Conservation (phyloP, 1,139 yeast species). For the Suhomyces coccinellae region DNA sequence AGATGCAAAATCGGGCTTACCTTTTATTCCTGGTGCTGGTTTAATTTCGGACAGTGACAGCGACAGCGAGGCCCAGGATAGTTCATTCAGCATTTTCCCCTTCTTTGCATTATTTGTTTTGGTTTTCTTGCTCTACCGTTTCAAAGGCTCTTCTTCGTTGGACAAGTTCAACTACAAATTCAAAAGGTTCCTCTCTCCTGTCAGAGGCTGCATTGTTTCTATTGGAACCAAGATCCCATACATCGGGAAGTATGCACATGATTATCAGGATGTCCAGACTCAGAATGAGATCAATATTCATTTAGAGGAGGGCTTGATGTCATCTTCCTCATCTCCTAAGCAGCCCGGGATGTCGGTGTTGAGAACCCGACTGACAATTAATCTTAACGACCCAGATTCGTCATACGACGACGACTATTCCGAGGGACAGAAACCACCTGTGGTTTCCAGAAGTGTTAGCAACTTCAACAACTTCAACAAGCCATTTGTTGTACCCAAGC, state of each 20-base stretch:
- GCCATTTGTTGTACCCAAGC: slow-evolving; percentile 39
- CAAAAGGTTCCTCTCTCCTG: slow-evolving; percentile 19
- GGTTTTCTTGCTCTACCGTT: slow-evolving; percentile 22
- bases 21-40: slow-evolving; percentile 40
- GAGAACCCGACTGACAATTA: slow-evolving; percentile 44
- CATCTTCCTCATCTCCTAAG: slow-evolving; percentile 20
- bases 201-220: slow-evolving; percentile 1
- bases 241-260: slow-evolving; percentile 4
- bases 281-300: slow-evolving; percentile 25
- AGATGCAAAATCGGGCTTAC: slow-evolving; percentile 45
- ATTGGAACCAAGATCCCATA: slow-evolving; percentile 7
- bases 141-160: slow-evolving; percentile 19
- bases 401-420: background rate
- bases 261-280: slow-evolving; percentile 4
- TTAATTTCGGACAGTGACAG: slow-evolving; percentile 26
- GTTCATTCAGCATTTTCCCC: slow-evolving; percentile 20
- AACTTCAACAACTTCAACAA: slow-evolving; percentile 31
- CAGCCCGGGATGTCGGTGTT: slow-evolving; percentile 22
- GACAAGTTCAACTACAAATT: slow-evolving; percentile 18
- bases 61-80: slow-evolving; percentile 16
- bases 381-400: slow-evolving; percentile 26
- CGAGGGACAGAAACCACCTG: background rate
- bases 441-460: slow-evolving; percentile 16
- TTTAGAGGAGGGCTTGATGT: slow-evolving; percentile 36
- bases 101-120: slow-evolving; percentile 21